Evolutionary conservation across 1,284 basidiomycete genomes (phyloP).

Genomic region (Apiotrichum domesticum): DNA sequence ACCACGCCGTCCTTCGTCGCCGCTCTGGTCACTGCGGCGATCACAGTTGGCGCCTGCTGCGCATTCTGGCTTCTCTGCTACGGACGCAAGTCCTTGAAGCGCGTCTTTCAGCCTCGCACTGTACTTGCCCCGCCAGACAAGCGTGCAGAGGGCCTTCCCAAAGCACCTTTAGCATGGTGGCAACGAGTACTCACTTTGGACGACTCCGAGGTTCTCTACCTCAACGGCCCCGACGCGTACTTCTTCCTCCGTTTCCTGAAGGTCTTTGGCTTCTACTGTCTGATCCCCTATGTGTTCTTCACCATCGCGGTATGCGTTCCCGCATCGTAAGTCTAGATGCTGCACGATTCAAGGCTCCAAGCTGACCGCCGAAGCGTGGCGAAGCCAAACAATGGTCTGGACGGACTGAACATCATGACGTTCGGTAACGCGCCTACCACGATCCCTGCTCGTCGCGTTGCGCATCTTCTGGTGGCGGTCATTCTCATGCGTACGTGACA

Average conservation of each 20-base stretch:
- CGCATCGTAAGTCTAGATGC: slow-evolving; percentile 27
- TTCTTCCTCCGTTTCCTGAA: slow-evolving; percentile 73
- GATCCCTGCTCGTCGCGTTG: slow-evolving; percentile 58
- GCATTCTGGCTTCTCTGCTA: slow-evolving; percentile 36
- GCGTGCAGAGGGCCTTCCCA: slow-evolving; percentile 24
- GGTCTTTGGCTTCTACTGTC: slow-evolving; percentile 55
- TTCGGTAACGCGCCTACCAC: slow-evolving; percentile 67
- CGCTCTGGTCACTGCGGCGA: slow-evolving; percentile 39
- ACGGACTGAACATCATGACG: slow-evolving; percentile 67
- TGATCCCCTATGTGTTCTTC: slow-evolving; percentile 66
- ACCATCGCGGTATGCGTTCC: slow-evolving; percentile 50
- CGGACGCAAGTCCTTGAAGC: slow-evolving; percentile 23
- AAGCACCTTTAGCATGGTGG: slow-evolving; percentile 33
- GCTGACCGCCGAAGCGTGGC: slow-evolving; percentile 2
- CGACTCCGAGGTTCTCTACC: slow-evolving; percentile 44
- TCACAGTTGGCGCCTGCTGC: slow-evolving; percentile 36
- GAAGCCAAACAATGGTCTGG: slow-evolving; percentile 47
- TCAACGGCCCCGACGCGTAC: slow-evolving; percentile 90
- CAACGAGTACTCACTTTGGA: slow-evolving; percentile 31
- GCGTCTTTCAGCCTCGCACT: slow-evolving; percentile 41
- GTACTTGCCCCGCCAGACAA: slow-evolving; percentile 37
- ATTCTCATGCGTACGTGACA: slow-evolving; percentile 62
- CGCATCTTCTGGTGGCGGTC: slow-evolving; percentile 67
- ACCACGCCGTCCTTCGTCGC: slow-evolving; percentile 40
- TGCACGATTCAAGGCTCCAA: too few species aligned